Conservation (phyloP, 1,139 yeast genomes). For the Candida sojae region DNA sequence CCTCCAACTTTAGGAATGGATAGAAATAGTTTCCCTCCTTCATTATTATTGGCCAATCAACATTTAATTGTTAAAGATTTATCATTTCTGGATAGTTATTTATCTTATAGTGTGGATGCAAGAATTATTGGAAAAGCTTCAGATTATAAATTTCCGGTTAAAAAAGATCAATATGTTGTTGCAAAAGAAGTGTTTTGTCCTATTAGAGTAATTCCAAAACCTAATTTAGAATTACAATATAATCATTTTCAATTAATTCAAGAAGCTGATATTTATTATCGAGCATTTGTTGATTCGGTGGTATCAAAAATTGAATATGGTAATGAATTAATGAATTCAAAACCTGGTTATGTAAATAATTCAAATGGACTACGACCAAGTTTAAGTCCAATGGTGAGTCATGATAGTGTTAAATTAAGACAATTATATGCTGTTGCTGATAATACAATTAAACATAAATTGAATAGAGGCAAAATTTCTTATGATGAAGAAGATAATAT, state of each 20-base stretch:
- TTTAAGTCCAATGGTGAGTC: slow-evolving; percentile 13
- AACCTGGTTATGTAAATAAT: neutral
- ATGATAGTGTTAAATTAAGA: slow-evolving; percentile 25
- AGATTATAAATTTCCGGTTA: slow-evolving; percentile 26
- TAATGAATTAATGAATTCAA: slow-evolving; percentile 16
- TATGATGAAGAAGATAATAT: slow-evolving; percentile 20
- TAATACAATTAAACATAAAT: slow-evolving; percentile 18
- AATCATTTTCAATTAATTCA: slow-evolving; percentile 20
- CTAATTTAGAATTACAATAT: slow-evolving; percentile 24
- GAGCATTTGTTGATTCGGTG: slow-evolving; percentile 38
- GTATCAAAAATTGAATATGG: slow-evolving; percentile 34
- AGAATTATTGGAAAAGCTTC: slow-evolving; percentile 46
- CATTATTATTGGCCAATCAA: slow-evolving; percentile 24
- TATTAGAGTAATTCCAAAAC: slow-evolving; percentile 38
- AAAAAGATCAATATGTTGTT: slow-evolving; percentile 37
- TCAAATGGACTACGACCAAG: slow-evolving; percentile 2
- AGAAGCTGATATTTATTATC: slow-evolving; percentile 31
- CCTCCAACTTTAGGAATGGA: slow-evolving; percentile 43
- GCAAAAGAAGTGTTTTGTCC: slow-evolving; percentile 37
- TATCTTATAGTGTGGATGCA: slow-evolving; percentile 42
- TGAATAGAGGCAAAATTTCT: slow-evolving; percentile 13
- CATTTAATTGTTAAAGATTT: slow-evolving; percentile 29
- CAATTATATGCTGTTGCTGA: slow-evolving; percentile 33
- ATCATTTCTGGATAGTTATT: slow-evolving; percentile 39
- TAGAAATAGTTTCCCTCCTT: slow-evolving; percentile 23